Evolutionary conservation across 345 rosid species (phyloP).

Genomic region (Cardamine occulta): DNA sequence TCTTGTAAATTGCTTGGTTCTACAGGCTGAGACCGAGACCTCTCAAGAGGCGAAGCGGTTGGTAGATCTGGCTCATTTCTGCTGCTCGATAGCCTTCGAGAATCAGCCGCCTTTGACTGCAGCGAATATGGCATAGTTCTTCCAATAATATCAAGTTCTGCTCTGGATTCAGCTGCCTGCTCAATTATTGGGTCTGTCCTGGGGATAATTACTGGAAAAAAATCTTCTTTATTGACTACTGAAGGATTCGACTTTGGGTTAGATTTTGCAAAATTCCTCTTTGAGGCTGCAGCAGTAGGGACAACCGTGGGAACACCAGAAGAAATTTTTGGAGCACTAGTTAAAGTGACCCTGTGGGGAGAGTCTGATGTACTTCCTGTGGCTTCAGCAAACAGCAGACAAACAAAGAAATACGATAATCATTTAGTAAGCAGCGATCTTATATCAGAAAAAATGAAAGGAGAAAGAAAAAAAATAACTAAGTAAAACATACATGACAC

Average conservation of each 20-base stretch:
- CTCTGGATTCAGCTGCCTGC: constrained; percentile 66
- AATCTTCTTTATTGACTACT: constrained; percentile 59
- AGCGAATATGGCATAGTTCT: constrained; percentile 98
- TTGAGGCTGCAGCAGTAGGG: constrained; percentile 55
- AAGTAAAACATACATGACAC: constrained; percentile 56
- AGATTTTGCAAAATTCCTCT: constrained; percentile 57
- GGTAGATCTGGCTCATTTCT: constrained; percentile 71
- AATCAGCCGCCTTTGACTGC: constrained; percentile 77
- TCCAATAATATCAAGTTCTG: constrained; percentile 77
- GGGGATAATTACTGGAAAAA: constrained; percentile 75
- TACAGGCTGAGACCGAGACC: constrained; percentile 48
- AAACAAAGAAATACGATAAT: constrained; percentile 42
- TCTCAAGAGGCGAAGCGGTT: constrained; percentile 52
- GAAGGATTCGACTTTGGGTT: constrained; percentile 57
- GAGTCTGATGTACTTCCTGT: constrained; percentile 73
- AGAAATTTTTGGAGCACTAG: constrained; percentile 50
- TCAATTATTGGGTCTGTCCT: constrained; percentile 64
- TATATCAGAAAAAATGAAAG: constrained; percentile 3
- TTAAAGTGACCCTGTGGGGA: constrained; percentile 71
- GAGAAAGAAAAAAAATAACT: constrained; percentile 41
- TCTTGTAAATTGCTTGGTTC: constrained; percentile 50
- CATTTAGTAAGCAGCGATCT: constrained; percentile 18
- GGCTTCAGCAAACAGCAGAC: constrained; percentile 64
- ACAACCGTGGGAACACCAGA: constrained; percentile 49
- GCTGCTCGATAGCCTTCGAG: constrained; percentile 54